Base-by-base conservation (phyloP, 2,329 filamentous ascomycete genomes). In the Arthrobotrys sinensis region DNA sequence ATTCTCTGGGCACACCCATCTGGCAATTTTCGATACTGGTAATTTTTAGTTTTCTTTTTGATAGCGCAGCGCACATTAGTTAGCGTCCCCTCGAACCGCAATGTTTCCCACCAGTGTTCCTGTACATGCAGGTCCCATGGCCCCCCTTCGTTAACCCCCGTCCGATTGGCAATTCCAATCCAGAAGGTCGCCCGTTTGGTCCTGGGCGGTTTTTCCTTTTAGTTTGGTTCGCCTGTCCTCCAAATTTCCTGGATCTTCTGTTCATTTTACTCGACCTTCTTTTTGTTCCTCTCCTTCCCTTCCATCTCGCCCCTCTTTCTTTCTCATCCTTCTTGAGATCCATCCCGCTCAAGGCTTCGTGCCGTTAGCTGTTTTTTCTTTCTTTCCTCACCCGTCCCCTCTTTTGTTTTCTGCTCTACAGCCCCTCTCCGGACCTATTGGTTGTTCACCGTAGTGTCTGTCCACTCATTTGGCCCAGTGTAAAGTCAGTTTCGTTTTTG, bases 371-470 rank as follows among this genome's bases (percentile, higher is more conserved):
- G 50, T 77, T 65, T 77, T 71, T 52, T 71, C 34, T 53, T 73
- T 66, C 62, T 40, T 73, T 67, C 50, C 53, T 53, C 43, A 63
- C 3, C 86, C 85, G 32, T 84, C 85, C 64, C 84, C 86, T 48
- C 83, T 85, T 60, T 86, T 86, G n/a, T 84, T 77, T 77, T 71
- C 66, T 85, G 40, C 83, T 83, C 50, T 82, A 84, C 0, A 88
- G 84, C 52, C 85, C 84, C 21, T 85, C 88, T 2, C 88, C 62
- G 62, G 75, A 72, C 75, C 75, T 78, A 78, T 65, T 45, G 65
- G 65, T 60, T 50, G 38, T 62, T 89, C 1, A 87, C 86, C 21
- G 85, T 87, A 88, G 2, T 81, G 83, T 11, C 84, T 84, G 28
- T 84, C 83, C 1, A 84, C 83, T 14, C 83, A 83, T 28, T 82